phyloP scores from a whole-genome alignment of 768 basidiomycete genomes.

The Mycena indigotica region DNA sequence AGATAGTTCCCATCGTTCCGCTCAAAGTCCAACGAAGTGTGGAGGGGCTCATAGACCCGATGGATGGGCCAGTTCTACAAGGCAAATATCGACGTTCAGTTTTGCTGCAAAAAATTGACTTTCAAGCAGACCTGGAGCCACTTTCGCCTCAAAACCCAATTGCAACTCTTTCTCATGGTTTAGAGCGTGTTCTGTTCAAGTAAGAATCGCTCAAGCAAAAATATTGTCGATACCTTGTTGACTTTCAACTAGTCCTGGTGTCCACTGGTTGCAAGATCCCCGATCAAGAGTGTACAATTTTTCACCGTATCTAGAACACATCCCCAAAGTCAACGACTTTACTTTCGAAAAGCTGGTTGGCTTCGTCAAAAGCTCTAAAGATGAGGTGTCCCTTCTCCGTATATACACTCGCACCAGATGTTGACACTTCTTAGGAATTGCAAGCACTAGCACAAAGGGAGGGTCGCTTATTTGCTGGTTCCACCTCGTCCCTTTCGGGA shows the following conservation, averaged over 20 bases:
- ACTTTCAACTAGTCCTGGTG: constrained; percentile 63
- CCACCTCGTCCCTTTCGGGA: constrained; percentile 86
- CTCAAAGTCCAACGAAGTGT: constrained; percentile 32
- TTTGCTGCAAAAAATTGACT: background rate
- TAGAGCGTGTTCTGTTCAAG: constrained; percentile 81
- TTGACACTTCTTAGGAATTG: constrained; percentile 54
- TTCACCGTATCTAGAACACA: constrained; percentile 62
- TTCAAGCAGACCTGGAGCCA: constrained; percentile 44
- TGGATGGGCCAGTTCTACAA: constrained; percentile 15
- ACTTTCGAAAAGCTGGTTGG: constrained; percentile 75
- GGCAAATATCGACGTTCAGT: constrained; percentile 9
- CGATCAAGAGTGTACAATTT: constrained; percentile 88
- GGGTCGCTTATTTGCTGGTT: constrained; percentile 71
- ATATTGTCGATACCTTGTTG: background rate
- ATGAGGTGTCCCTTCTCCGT: constrained; percentile 47
- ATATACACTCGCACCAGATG: background rate
- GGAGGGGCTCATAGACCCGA: constrained; percentile 37
- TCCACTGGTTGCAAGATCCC: constrained; percentile 88
- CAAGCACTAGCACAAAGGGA: constrained; percentile 59
- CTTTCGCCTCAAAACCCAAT: constrained; percentile 53
- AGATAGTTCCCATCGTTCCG: too few species aligned
- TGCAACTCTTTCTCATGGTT: constrained; percentile 61
- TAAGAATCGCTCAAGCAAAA: constrained; percentile 35
- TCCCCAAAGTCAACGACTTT: constrained; percentile 82
- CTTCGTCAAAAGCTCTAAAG: constrained; percentile 79